Conservation (phyloP, 2,329 filamentous ascomycete species). For the Alternaria novae-zelandiae region DNA sequence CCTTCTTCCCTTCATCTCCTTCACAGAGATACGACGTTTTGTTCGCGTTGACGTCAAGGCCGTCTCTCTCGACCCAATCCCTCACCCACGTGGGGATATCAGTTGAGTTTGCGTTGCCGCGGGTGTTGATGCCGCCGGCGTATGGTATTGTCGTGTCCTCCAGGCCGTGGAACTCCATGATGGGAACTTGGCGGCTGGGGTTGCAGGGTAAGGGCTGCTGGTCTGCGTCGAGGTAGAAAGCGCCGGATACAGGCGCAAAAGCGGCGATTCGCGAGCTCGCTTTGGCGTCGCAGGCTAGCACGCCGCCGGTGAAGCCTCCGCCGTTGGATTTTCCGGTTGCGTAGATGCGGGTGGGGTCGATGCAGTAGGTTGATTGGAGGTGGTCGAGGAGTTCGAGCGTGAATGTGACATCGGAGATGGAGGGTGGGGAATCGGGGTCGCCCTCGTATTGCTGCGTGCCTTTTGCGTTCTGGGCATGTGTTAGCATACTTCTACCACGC, state of each 20-base stretch:
- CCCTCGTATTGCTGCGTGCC: slow-evolving; percentile 51
- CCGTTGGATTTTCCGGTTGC: slow-evolving; percentile 62
- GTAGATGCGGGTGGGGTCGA: slow-evolving; percentile 55
- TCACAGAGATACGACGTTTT: slow-evolving; percentile 37
- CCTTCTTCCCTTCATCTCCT: slow-evolving; percentile 36
- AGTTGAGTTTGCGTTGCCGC: slow-evolving; percentile 26
- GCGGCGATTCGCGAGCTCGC: slow-evolving; percentile 55
- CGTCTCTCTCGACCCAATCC: slow-evolving; percentile 49
- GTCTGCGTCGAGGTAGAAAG: slow-evolving; percentile 49
- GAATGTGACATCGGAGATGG: slow-evolving; percentile 55
- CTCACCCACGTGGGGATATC: slow-evolving; percentile 40
- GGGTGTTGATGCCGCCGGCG: slow-evolving; percentile 39
- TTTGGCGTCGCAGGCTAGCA: slow-evolving; percentile 55
- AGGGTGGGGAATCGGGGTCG: slow-evolving; percentile 47
- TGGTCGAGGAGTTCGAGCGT: slow-evolving; percentile 52
- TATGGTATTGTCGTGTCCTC: slow-evolving; percentile 53
- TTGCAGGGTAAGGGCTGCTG: slow-evolving; percentile 36
- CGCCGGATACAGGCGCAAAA: slow-evolving; percentile 58
- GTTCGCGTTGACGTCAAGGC: slow-evolving; percentile 33
- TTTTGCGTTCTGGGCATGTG: slow-evolving; percentile 9
- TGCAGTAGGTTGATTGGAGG: slow-evolving; percentile 52
- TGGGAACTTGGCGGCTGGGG: slow-evolving; percentile 41
- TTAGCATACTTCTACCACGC: neutral
- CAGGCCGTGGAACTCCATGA: slow-evolving; percentile 55
- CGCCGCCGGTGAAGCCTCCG: slow-evolving; percentile 57